Percentiles rank a stretch among this genome's conserved stretches.
These are phyloP conservation scores for Karstenula rhodostoma DNA, from an alignment of 2,329 filamentous ascomycete genomes.

Conservation along the genomic window DNA sequence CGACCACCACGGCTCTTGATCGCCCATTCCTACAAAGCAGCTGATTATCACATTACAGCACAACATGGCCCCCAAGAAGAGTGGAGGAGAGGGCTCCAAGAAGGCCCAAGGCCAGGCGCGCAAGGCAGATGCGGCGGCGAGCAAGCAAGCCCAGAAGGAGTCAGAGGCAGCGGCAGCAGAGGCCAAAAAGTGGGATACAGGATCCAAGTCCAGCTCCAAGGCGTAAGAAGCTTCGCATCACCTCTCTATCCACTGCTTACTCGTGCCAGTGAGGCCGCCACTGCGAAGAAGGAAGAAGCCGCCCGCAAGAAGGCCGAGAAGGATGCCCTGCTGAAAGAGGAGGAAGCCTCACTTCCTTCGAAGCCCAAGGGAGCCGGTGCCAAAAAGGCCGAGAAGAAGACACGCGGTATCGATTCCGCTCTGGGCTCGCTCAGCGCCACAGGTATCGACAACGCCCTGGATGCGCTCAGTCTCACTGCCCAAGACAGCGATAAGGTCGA, in stretches of 20 bases:
- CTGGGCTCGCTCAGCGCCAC: constrained; percentile 69
- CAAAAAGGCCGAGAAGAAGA: constrained; percentile 65
- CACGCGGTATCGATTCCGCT: constrained; percentile 73
- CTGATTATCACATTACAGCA: background rate
- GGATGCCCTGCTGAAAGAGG: constrained; percentile 81
- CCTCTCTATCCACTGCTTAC: constrained; percentile 22
- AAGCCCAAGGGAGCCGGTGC: constrained; percentile 73
- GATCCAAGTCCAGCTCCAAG: constrained; percentile 83
- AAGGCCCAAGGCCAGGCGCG: constrained; percentile 89
- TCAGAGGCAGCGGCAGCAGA: constrained; percentile 73
- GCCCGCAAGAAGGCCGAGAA: constrained; percentile 92
- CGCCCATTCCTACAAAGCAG: background rate
- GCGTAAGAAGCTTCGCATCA: constrained; percentile 68
- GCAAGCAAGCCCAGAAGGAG: constrained; percentile 77
- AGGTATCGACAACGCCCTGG: constrained; percentile 92
- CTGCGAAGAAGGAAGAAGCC: constrained; percentile 81
- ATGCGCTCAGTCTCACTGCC: constrained; percentile 77
- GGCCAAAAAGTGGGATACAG: constrained; percentile 81
- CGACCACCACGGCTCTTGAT: background rate
- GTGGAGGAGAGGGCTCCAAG: constrained; percentile 75
- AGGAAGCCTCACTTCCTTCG: constrained; percentile 73
- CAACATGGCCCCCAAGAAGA: constrained; percentile 58
- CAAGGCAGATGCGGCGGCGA: constrained; percentile 87
- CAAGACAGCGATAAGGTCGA: constrained; percentile 77
- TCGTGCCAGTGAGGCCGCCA: constrained; percentile 75